These are phyloP conservation scores for Durusdinium trenchii DNA, from an alignment of 73 alveolate species.

Conservation along the genomic window DNA sequence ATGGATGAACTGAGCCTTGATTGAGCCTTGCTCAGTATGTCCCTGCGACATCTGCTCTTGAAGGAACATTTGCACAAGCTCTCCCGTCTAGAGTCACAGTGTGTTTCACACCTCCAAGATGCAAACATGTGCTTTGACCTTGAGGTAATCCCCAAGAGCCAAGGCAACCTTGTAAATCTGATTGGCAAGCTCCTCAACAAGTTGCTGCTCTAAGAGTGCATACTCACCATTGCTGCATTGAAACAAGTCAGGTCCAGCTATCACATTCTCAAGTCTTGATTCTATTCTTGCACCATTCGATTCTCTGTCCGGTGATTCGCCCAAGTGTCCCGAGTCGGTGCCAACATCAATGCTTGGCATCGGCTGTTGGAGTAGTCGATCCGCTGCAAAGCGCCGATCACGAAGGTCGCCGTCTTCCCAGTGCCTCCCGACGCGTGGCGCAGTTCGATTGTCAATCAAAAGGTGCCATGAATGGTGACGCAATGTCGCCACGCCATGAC, in stretches of 20 bases:
- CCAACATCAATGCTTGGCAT: slow-evolving; percentile 99
- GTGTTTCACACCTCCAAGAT: no score
- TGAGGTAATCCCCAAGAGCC: slow-evolving; percentile 99
- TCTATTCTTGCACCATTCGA: background rate
- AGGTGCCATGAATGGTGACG: no score
- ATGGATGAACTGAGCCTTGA: no score
- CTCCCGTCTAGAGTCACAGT: background rate
- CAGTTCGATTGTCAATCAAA: background rate
- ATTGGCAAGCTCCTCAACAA: slow-evolving; percentile 84
- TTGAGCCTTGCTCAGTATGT: no score
- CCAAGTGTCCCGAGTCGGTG: slow-evolving; percentile 98
- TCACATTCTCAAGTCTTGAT: no score
- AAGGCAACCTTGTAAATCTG: slow-evolving; percentile 92
- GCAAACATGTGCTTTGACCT: slow-evolving; percentile 96
- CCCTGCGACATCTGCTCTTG: no score
- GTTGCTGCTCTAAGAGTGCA: background rate
- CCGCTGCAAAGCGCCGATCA: slow-evolving; percentile 96
- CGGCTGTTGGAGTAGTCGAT: slow-evolving; percentile 95
- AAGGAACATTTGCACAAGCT: background rate
- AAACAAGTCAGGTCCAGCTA: background rate
- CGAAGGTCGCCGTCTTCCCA: slow-evolving; percentile 99
- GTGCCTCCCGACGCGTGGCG: slow-evolving; percentile 97
- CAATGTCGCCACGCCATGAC: background rate
- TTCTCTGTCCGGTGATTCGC: background rate
- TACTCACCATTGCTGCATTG: background rate